These are phyloP conservation scores for Tulasnella sp. DNA, from an alignment of 768 basidiomycete genomes.

Conservation along the genomic window DNA sequence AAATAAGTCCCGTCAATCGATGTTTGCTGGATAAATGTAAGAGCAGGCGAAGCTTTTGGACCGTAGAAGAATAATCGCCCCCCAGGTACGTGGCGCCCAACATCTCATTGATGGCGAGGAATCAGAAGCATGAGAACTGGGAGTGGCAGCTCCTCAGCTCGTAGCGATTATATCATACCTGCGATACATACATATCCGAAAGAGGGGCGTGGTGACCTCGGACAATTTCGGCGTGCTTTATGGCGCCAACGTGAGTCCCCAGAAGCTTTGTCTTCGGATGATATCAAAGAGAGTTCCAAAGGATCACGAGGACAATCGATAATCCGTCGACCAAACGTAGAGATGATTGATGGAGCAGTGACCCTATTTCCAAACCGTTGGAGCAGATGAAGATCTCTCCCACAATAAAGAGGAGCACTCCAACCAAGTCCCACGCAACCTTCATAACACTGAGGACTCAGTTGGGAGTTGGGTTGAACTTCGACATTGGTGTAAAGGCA, in stretches of 20 bases:
- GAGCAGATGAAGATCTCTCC: conserved; percentile 44
- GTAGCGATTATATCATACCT: conserved; percentile 34
- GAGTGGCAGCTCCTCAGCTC: conserved; percentile 36
- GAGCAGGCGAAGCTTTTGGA: conserved; percentile 35
- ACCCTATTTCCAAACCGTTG: conserved; percentile 30
- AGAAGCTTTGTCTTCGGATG: neutral
- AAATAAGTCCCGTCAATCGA: conserved; percentile 14
- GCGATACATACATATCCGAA: conserved; percentile 39
- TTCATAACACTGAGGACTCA: conserved; percentile 24
- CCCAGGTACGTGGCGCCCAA: conserved; percentile 34
- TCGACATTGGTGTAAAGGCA: conserved; percentile 2
- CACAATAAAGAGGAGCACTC: conserved; percentile 34
- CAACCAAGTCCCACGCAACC: conserved; percentile 43
- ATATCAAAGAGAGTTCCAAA: conserved; percentile 35
- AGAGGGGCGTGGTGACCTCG: conserved; percentile 32
- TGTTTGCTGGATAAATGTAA: neutral
- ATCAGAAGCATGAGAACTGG: conserved; percentile 42
- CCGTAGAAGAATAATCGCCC: conserved; percentile 42
- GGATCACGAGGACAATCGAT: conserved; percentile 31
- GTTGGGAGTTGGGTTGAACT: neutral
- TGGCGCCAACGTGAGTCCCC: neutral
- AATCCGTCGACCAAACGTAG: conserved; percentile 38
- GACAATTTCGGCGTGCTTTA: conserved; percentile 6
- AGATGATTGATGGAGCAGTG: conserved; percentile 35
- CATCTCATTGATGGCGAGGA: conserved; percentile 40